Conservation (phyloP, 139 green algal genomes). For the Gonium pectorale region DNA sequence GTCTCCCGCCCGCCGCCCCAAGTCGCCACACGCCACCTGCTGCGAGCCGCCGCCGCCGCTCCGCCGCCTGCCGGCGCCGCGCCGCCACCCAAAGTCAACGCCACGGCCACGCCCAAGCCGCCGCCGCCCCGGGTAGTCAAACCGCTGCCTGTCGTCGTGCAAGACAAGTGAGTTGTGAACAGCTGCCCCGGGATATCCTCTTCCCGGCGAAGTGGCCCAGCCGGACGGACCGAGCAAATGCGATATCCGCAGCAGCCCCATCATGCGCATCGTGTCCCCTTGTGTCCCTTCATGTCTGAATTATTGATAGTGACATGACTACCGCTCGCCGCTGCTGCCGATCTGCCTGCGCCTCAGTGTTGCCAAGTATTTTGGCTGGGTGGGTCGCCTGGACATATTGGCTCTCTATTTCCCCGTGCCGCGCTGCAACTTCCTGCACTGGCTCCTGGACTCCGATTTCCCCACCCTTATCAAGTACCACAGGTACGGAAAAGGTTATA, state of each 20-base stretch:
- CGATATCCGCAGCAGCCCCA: too few species aligned
- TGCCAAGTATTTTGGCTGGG: conserved; percentile 34
- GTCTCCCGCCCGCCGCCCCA: neutral
- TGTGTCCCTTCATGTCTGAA: too few species aligned
- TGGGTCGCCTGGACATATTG: conserved; percentile 35
- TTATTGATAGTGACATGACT: too few species aligned
- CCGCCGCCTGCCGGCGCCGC: neutral
- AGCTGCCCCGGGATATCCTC: too few species aligned
- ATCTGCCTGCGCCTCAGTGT: too few species aligned
- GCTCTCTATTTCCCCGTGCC: conserved; percentile 28
- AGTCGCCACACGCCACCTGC: neutral
- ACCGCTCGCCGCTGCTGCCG: too few species aligned
- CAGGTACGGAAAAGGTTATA: neutral
- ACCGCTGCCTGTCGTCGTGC: neutral
- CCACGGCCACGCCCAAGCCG: neutral
- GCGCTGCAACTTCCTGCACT: conserved; percentile 44
- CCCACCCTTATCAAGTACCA: conserved; percentile 31
- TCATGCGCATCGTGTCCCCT: too few species aligned
- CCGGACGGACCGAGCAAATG: neutral
- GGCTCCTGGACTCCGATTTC: conserved; percentile 16
- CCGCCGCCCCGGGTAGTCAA: neutral
- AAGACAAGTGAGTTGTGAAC: conserved; percentile 25
- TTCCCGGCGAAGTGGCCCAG: neutral
- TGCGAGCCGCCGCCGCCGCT: neutral
- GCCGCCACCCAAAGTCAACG: neutral